A percentile compares a stretch with the other conserved stretches of the same genome.
Conservation (phyloP, 352 stramenopile genomes). For the Pythium brachiatum region DNA sequence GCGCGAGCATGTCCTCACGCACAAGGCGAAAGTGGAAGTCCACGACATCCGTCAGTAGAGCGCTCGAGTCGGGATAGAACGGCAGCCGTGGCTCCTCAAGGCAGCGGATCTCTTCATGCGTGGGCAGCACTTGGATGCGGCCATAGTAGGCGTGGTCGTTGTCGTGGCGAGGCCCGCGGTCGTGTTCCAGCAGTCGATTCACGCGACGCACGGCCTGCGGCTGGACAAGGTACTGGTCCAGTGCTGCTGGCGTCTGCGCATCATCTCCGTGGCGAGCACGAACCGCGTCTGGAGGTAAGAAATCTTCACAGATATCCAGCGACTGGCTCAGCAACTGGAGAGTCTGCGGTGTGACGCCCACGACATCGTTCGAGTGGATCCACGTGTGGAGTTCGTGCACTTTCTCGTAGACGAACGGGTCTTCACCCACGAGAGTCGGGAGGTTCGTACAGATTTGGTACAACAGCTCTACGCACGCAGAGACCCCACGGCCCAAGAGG, state of each 20-base stretch:
- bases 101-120: slow-evolving; percentile 28
- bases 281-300: slow-evolving; percentile 8
- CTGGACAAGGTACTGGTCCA: slow-evolving; percentile 10
- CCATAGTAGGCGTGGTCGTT: slow-evolving; percentile 24
- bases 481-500: neutral
- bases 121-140: slow-evolving; percentile 23
- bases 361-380: neutral
- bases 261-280: neutral
- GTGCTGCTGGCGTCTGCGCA: neutral
- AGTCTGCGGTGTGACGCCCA: neutral
- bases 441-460: neutral
- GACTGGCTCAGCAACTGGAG: slow-evolving; percentile 5
- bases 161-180: slow-evolving; percentile 23
- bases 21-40: slow-evolving; percentile 29
- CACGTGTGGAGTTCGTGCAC: neutral
- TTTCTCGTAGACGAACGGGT: slow-evolving; percentile 1
- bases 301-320: slow-evolving; percentile 23
- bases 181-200: neutral
- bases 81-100: slow-evolving; percentile 20
- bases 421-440: neutral
- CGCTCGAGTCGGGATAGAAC: neutral
- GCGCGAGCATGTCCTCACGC: slow-evolving; percentile 28
- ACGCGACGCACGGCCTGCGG: neutral
- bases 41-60: slow-evolving; percentile 2
- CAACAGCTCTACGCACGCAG: neutral